Conservation (phyloP, 2,329 filamentous ascomycete genomes). For the Aspergillus sp. region DNA sequence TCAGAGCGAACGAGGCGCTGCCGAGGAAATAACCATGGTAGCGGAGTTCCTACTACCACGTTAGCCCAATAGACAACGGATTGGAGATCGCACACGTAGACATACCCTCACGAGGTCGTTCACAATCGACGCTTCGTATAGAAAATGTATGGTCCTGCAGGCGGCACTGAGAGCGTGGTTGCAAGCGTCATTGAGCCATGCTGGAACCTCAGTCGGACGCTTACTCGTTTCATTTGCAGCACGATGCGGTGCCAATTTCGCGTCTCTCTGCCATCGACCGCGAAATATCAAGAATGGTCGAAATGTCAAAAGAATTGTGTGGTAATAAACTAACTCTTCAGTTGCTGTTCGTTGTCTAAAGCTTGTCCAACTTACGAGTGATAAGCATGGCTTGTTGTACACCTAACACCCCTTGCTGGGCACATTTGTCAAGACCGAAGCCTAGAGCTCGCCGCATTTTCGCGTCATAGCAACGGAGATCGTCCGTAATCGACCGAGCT, state of each 20-base stretch:
- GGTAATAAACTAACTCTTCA: conserved; percentile 42
- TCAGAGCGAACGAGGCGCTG: conserved; percentile 43
- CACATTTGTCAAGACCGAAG: conserved; percentile 35
- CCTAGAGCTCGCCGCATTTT: conserved; percentile 30
- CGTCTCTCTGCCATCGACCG: conserved; percentile 41
- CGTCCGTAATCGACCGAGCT: conserved; percentile 32
- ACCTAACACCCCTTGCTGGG: conserved; percentile 40
- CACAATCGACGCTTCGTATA: conserved; percentile 40
- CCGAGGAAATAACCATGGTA: conserved; percentile 48
- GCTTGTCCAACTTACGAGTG: conserved; percentile 33
- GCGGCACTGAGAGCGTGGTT: conserved; percentile 44
- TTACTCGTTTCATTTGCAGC: conserved; percentile 8
- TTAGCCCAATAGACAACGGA: not conserved
- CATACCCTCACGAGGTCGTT: conserved; percentile 43
- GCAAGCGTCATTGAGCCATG: conserved; percentile 48
- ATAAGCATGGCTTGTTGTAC: conserved; percentile 43
- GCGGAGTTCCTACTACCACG: conserved; percentile 38
- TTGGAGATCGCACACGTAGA: not conserved
- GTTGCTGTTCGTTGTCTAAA: not conserved
- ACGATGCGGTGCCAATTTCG: conserved; percentile 15
- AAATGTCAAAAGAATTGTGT: conserved; percentile 44
- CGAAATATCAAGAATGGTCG: conserved; percentile 47
- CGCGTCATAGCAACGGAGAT: conserved; percentile 28
- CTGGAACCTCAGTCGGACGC: conserved; percentile 27
- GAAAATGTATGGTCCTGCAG: conserved; percentile 41